Conservation (phyloP, 139 green algal genomes). For the Nannochloris sp. region DNA sequence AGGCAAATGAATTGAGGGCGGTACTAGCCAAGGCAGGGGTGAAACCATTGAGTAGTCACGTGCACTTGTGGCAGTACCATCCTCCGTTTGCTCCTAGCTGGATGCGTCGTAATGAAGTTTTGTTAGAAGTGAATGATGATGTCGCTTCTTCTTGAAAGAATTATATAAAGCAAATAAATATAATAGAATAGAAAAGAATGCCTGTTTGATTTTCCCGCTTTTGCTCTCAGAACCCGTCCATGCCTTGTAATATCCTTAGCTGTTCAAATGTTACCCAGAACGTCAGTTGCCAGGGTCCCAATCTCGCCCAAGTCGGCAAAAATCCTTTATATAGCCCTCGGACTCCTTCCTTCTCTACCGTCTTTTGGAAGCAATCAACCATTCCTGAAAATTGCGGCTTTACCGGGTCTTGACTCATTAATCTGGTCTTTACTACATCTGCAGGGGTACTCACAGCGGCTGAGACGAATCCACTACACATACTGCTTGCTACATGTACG, state of each 20-base stretch:
- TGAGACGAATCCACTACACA: slow-evolving; percentile 38
- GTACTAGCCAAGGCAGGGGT: slow-evolving; percentile 10
- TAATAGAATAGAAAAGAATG: background rate
- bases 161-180: too few relatives aligned
- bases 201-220: background rate
- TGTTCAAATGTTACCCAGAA: slow-evolving; percentile 57
- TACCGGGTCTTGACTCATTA: slow-evolving; percentile 67
- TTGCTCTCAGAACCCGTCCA: slow-evolving; percentile 7
- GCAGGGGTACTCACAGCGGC: slow-evolving; percentile 19
- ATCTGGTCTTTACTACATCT: slow-evolving; percentile 64
- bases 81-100: slow-evolving; percentile 2
- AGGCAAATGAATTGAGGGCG: slow-evolving; percentile 20
- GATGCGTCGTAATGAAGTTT: slow-evolving; percentile 6
- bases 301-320: slow-evolving; percentile 54
- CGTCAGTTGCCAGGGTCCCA: slow-evolving; percentile 63
- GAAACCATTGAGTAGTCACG: background rate
- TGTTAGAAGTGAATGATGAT: slow-evolving; percentile 1
- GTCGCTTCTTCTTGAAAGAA: too few relatives aligned
- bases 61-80: slow-evolving; percentile 18
- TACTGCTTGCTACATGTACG: slow-evolving; percentile 33
- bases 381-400: slow-evolving; percentile 22
- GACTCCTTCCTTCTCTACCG: slow-evolving; percentile 39
- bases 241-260: slow-evolving; percentile 15
- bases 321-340: slow-evolving; percentile 58
- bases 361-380: slow-evolving; percentile 53